Percentiles rank a stretch among this genome's conserved stretches.
Evolutionary conservation across 441 rosid species (phyloP).

Genomic region (Pelargonium fulgidum): DNA sequence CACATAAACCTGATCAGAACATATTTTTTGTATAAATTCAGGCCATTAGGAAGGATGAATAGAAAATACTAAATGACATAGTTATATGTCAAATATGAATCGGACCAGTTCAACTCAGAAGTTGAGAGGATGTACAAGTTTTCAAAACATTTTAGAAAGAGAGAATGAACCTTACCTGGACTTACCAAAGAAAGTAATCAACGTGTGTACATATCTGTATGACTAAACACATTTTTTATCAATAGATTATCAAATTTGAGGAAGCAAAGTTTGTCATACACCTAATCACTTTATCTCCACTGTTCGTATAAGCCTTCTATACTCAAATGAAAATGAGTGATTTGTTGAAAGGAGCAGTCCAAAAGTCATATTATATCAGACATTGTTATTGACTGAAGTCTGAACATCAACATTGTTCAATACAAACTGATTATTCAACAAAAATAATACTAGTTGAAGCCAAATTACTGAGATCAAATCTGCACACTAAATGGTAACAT

Average conservation of each 20-base stretch:
- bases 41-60: background rate
- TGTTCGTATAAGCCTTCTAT: background rate
- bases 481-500: background rate
- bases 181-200: background rate
- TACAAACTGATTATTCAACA: background rate
- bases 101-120: background rate
- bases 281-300: background rate
- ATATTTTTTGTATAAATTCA: background rate
- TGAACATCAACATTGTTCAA: background rate
- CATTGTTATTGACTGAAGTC: background rate
- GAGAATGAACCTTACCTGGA: background rate
- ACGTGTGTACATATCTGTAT: background rate
- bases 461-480: background rate
- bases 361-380: background rate
- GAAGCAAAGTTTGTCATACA: background rate
- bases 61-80: background rate
- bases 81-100: background rate
- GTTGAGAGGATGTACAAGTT: background rate
- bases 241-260: background rate
- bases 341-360: background rate
- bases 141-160: background rate
- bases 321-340: background rate
- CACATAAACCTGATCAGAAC: conserved; percentile 2
- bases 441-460: background rate
- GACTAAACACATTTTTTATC: background rate